Evolutionary conservation across 257 asterid species (phyloP).

Genomic region (Gentiana straminea): DNA sequence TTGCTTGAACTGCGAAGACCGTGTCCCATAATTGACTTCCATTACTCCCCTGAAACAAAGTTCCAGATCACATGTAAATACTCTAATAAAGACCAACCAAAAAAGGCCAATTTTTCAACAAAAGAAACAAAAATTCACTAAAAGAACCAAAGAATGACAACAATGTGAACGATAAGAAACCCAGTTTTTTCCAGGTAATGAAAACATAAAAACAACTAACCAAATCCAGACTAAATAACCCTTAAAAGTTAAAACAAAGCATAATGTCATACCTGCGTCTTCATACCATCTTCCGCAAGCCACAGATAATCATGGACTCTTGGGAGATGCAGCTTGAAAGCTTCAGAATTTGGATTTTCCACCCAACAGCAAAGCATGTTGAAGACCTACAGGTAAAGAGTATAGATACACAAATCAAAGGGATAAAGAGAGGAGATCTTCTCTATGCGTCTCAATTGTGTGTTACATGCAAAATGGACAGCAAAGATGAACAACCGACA

Average conservation of each 20-base stretch:
- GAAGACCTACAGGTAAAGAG: constrained; percentile 39
- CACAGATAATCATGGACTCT: constrained; percentile 77
- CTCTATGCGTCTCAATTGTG: no score
- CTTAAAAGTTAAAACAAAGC: no score
- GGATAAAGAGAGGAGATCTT: no score
- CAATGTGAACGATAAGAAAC: neutral
- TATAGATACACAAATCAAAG: neutral
- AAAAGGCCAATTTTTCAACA: neutral
- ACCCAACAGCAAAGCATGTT: constrained; percentile 99
- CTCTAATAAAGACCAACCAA: neutral
- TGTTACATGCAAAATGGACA: no score
- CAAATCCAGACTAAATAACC: no score
- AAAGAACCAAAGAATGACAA: neutral
- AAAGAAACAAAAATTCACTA: constrained; percentile 3
- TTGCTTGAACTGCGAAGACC: constrained; percentile 83
- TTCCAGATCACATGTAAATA: neutral
- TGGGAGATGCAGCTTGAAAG: constrained; percentile 95
- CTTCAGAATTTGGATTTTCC: constrained; percentile 92
- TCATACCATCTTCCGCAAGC: constrained; percentile 99
- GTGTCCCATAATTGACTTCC: constrained; percentile 99
- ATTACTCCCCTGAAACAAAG: constrained; percentile 66
- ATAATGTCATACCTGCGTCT: constrained; percentile 63
- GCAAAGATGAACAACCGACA: no score
- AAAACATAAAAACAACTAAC: neutral
- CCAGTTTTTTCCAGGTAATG: neutral